These are phyloP conservation scores for Boletellus sp. DNA, from an alignment of 1,284 basidiomycete species.

Conservation along the genomic window DNA sequence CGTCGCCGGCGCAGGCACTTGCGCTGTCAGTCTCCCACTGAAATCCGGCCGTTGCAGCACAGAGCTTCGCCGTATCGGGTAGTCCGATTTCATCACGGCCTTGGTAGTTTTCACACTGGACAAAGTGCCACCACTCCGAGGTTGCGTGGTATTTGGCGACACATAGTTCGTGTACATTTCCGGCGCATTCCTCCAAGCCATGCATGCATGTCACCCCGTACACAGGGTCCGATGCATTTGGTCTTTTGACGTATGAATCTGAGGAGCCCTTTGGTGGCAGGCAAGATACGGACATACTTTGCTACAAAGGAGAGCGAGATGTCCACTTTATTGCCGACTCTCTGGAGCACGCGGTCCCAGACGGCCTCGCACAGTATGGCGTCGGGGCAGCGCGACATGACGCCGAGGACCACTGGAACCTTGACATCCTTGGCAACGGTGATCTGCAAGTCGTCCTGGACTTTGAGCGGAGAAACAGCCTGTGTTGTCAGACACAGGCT, in stretches of 20 bases:
- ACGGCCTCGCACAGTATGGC: constrained; percentile 74
- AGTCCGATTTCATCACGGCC: constrained; percentile 64
- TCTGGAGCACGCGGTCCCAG: constrained; percentile 69
- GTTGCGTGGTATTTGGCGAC: constrained; percentile 53
- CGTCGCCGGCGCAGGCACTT: constrained; percentile 54
- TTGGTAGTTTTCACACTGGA: constrained; percentile 74
- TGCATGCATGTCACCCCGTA: constrained; percentile 80
- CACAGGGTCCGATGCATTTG: constrained; percentile 58
- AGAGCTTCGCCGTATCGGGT: constrained; percentile 61
- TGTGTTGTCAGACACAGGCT: constrained; percentile 13
- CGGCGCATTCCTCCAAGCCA: constrained; percentile 77
- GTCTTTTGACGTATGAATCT: constrained; percentile 39
- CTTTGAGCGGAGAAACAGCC: constrained; percentile 22
- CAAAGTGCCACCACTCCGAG: constrained; percentile 68
- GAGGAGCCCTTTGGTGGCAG: constrained; percentile 3
- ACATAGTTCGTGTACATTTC: constrained; percentile 84
- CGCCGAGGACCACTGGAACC: constrained; percentile 60
- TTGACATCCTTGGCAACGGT: constrained; percentile 37
- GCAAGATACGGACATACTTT: constrained; percentile 40
- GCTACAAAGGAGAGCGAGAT: constrained; percentile 72
- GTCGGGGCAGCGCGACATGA: constrained; percentile 79
- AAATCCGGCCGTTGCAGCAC: constrained; percentile 59
- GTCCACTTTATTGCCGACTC: constrained; percentile 64
- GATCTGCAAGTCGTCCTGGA: constrained; percentile 26
- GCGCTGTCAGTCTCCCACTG: constrained; percentile 66